Evolutionary conservation across 257 asterid genomes (phyloP), one percentile per base, ranked within the genome.

Genomic region (Ballota nigra): DNA sequence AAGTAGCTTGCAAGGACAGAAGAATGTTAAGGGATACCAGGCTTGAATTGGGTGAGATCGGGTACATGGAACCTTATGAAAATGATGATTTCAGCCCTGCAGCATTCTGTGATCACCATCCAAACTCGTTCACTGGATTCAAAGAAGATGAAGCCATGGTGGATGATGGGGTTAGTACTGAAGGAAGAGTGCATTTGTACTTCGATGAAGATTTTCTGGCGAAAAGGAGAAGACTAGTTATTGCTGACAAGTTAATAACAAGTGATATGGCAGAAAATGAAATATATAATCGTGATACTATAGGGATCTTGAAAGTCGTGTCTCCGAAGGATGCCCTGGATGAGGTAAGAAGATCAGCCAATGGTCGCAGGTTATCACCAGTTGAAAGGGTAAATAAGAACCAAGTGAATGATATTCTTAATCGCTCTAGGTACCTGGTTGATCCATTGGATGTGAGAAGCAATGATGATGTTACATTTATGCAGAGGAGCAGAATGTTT

Each of bases 211-310:
- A 75, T 65, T 74, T 77, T 59, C 71, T 77, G 51, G 57, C 73
- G 61, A 82, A 77, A 79, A 78, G 73, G 77, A 87, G 85, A 72
- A 80, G 89, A 77, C 57, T 79, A 36, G 58, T 73, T 45, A 57
- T 73, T 69, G 82, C 73, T 64, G 80, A 61, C 49, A 52, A 74
- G 70, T 60, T 76, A 26, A 73, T 70, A 18, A 68, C 66, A 40
- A 75, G 74, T 75, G 53, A 78, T 52, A 47, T 61, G 59, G 63
- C 72, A 56, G 83, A 71, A 66, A 63, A 68, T 76, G 73, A 11
- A 64, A 41, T 47, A 58, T 68, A 57, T 63, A 71, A 67, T 64
- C 56, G 15, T 69, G 63, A 76, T 62, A 16, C 65, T 24, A 9
- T 26, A 69, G 24, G 65, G 38, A 11, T 74, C 47, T 26, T 29